phyloP scores from a whole-genome alignment of 1,284 basidiomycete genomes.

The Sporisorium reilianum region DNA sequence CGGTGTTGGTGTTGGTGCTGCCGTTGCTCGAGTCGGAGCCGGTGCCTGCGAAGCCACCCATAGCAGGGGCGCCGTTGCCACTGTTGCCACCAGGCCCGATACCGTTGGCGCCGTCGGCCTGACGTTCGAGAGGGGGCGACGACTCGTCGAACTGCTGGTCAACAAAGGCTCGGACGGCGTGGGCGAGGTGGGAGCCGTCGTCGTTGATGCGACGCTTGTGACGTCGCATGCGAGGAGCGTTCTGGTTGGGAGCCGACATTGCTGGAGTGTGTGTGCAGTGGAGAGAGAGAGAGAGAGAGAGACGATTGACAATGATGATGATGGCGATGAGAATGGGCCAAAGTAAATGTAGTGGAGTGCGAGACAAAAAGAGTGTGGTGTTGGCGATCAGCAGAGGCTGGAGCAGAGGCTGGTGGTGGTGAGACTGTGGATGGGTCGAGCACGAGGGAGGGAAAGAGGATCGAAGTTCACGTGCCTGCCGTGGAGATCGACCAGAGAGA shows the following conservation, averaged over 20 bases:
- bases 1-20: slow-evolving; percentile 10
- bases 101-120: slow-evolving; percentile 32
- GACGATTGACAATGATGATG: slow-evolving; percentile 7
- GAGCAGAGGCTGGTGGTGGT: not conserved
- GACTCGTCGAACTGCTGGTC: slow-evolving; percentile 15
- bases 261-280: not conserved
- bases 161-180: slow-evolving; percentile 33
- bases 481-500: slow-evolving; percentile 20
- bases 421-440: slow-evolving; percentile 12
- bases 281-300: not conserved
- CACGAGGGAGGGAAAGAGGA: not conserved
- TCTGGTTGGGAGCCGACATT: slow-evolving; percentile 27
- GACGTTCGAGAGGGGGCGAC: slow-evolving; percentile 21
- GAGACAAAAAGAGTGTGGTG: slow-evolving; percentile 2
- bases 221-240: slow-evolving; percentile 47
- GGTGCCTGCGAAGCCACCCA: slow-evolving; percentile 18
- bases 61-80: slow-evolving; percentile 20
- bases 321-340: not conserved
- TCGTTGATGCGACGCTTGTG: slow-evolving; percentile 55
- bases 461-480: slow-evolving; percentile 30
- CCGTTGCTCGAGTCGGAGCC: slow-evolving; percentile 3
- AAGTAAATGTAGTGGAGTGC: not conserved
- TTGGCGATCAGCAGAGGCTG: not conserved
- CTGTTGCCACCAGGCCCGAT: slow-evolving; percentile 16
- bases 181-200: slow-evolving; percentile 37